phyloP scores from a whole-genome alignment of 108 stramenopile genomes.

The Pseudonitzschia multiseries region DNA sequence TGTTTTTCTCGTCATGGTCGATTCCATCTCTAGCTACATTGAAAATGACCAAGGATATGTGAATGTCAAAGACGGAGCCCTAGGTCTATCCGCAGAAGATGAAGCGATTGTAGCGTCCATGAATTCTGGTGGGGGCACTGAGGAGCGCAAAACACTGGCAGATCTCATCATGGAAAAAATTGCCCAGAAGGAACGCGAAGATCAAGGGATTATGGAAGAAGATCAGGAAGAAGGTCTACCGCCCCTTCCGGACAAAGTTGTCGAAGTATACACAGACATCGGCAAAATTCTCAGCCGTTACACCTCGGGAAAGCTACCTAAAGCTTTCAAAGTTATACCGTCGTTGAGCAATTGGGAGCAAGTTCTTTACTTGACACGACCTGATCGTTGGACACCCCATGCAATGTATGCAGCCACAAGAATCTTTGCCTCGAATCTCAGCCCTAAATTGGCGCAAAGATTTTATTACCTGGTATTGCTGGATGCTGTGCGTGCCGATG shows the following conservation, averaged over 20 bases:
- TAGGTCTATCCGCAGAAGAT: constrained; percentile 74
- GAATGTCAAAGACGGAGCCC: constrained; percentile 49
- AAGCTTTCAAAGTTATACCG: constrained; percentile 99
- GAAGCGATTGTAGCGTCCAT: constrained; percentile 79
- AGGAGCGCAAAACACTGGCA: constrained; percentile 78
- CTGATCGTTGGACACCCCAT: constrained; percentile 96
- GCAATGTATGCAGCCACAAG: constrained; percentile 96
- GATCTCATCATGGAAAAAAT: constrained; percentile 99
- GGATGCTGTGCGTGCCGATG: constrained; percentile 94
- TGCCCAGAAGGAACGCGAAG: constrained; percentile 88
- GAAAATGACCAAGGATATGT: constrained; percentile 80
- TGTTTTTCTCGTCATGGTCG: not conserved
- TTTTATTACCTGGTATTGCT: constrained; percentile 96
- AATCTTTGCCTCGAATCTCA: constrained; percentile 97
- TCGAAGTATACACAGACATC: constrained; percentile 95
- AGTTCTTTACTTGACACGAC: constrained; percentile 94
- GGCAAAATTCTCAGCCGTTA: constrained; percentile 93
- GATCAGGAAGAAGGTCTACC: constrained; percentile 42
- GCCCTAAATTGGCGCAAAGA: constrained; percentile 96
- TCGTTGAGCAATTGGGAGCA: constrained; percentile 97
- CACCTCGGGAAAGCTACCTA: constrained; percentile 97
- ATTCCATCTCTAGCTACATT: constrained; percentile 36
- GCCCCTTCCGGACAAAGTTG: constrained; percentile 86
- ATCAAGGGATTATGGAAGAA: constrained; percentile 36
- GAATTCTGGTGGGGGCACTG: constrained; percentile 41